Evolutionary conservation across 164 flowering plant species (phyloP), one percentile per base, ranked within the genome.

Genomic region (Hamamelis virginiana): DNA sequence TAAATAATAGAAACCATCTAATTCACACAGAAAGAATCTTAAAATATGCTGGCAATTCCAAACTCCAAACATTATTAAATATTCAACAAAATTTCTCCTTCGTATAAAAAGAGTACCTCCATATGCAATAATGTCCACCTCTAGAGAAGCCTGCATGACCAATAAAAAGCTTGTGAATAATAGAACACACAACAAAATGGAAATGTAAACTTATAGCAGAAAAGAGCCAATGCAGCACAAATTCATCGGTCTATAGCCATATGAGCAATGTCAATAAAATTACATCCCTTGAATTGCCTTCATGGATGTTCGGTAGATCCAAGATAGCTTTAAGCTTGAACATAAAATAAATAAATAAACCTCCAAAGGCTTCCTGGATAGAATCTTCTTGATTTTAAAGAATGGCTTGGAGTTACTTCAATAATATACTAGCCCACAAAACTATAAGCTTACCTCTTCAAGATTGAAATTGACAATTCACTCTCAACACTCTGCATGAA

Each of bases 121-220:
- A 79, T 92, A 92, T 23, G 92, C 97, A 77, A 94, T 96, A 78
- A 94, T 78, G 68, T 94, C 97, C 59, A 94, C 98, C 69, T 91
- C 84, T 12, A 94, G 65, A 67, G 60, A 72, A 51, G 92, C 89
- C 98, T 94, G 86, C 76, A 85, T 69, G 19, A 64, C 9, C 55
- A 75, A 62, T 59, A 19, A 9, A 18, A 44, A 66, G 15, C 28
- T 38, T 33, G 18, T 0, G 41, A 41, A 33, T 57, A 13, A 67
- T 18, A 61, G 9, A 47, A 60, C 22, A 14, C 25, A 15, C 3
- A 28, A 53, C 18, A 33, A 4, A 45, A 69, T 25, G 33, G 10
- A 56, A 56, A 11, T 19, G 22, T 16, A 15, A 59, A 4, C 23
- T n/a, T 33, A 33, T 6, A 33, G 41, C 41, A 33, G 6, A 33